Evolutionary conservation across 192 early-diverging fungal genomes (phyloP), one percentile per base, ranked within the genome.

Genomic region (Podila epicladia): DNA sequence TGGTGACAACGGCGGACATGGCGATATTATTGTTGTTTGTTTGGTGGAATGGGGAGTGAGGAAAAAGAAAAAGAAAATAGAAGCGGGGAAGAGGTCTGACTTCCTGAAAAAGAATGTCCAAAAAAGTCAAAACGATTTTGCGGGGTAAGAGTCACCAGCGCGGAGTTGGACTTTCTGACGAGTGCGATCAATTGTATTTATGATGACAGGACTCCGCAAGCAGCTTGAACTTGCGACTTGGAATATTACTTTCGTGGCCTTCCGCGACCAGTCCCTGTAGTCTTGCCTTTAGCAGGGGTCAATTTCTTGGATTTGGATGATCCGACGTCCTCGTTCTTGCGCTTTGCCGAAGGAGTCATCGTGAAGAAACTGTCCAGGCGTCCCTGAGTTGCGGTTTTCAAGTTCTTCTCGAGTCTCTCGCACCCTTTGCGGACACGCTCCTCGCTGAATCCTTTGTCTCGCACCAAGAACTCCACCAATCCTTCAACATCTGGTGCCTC

Each of bases 391-490:
- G 92, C 93, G 22, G 87, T 87, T 31, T 91, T 92, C 19, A 89
- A 62, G 24, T 92, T 87, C 84, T 96, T 96, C 19, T 87, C 73
- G 33, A 99, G 85, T 75, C 96, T 97, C 48, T 94, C 90, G 6
- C 91, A 89, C 12, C 89, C 91, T 62, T 90, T 91, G 1, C 95
- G 88, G 26, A 99, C 91, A 38, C 97, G 90, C 35, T 98, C 97
- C 84, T 98, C 97, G 72, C 87, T 95, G 86, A 99, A 99, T 66
- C 94, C 94, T 86, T 98, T 99, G 73, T 99, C 96, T n/a, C 89
- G 82, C 17, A 97, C 96, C 67, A 99, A 85, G 72, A 93, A 98
- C 31, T 94, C 85, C 11, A 98, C 93, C 33, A 98, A 79, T 0
- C 89, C 95, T 55, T 98, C 95, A 31, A 89, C 85, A 74, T 96